Percentiles rank a stretch among this genome's conserved stretches.
phyloP scores from a whole-genome alignment of 2,329 filamentous ascomycete species.

The Aspergillus udagawae region DNA sequence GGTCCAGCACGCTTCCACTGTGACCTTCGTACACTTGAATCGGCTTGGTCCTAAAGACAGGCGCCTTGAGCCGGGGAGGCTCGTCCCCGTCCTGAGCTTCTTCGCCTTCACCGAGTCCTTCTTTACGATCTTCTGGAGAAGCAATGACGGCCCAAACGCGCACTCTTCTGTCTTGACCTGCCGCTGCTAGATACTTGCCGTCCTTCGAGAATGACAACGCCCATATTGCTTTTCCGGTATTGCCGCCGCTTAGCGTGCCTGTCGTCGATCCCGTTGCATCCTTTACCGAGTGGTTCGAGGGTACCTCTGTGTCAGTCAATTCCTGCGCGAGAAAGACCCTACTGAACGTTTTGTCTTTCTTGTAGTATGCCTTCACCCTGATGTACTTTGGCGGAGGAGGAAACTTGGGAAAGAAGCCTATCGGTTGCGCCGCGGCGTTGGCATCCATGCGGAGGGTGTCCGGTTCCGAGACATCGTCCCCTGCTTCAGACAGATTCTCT shows the following conservation, averaged over 20 bases:
- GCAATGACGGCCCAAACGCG: conserved; percentile 86
- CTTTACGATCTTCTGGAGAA: conserved; percentile 70
- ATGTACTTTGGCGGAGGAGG: conserved; percentile 91
- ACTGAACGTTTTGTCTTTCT: conserved; percentile 77
- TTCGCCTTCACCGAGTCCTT: conserved; percentile 65
- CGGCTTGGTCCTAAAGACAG: conserved; percentile 80
- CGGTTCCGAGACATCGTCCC: conserved; percentile 64
- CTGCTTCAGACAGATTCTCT: conserved; percentile 46
- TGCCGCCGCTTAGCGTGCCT: conserved; percentile 18
- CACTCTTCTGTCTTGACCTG: conserved; percentile 80
- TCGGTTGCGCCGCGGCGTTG: conserved; percentile 70
- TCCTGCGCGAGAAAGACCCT: conserved; percentile 90
- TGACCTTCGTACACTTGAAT: conserved; percentile 79
- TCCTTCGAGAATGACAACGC: conserved; percentile 89
- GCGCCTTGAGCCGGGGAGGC: conserved; percentile 71
- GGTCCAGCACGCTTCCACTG: conserved; percentile 76
- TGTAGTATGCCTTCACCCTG: conserved; percentile 74
- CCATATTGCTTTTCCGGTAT: conserved; percentile 71
- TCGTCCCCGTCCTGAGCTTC: conserved; percentile 45
- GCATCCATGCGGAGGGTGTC: conserved; percentile 72
- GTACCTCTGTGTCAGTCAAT: conserved; percentile 58
- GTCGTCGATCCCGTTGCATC: conserved; percentile 22
- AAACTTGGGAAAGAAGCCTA: conserved; percentile 79
- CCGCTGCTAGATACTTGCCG: conserved; percentile 86
- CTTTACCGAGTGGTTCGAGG: conserved; percentile 26